Conservation (phyloP, 2,329 filamentous ascomycete species). For the Orbilia blumenaviensis region DNA sequence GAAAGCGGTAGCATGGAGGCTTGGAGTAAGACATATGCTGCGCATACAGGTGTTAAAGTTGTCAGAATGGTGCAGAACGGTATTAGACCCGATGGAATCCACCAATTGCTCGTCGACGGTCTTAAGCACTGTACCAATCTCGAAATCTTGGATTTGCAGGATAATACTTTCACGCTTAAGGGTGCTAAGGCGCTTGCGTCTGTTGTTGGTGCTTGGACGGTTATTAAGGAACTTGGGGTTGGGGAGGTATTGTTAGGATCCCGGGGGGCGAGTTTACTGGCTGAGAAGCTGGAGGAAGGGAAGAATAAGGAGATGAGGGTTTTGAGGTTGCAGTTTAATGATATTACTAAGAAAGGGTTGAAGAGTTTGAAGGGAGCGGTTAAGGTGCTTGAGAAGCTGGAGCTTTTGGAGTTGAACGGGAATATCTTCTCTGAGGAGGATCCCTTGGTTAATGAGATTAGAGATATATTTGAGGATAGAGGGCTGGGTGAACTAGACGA, state of each 20-base stretch:
- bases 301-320: slow-evolving; percentile 81
- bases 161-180: slow-evolving; percentile 91
- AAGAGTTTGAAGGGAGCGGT: slow-evolving; percentile 76
- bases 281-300: slow-evolving; percentile 75
- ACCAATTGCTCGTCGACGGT: slow-evolving; percentile 79
- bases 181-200: slow-evolving; percentile 81
- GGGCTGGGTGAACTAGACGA: slow-evolving; percentile 80
- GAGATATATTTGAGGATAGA: slow-evolving; percentile 75
- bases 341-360: slow-evolving; percentile 81
- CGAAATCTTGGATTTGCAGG: slow-evolving; percentile 85
- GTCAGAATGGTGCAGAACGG: slow-evolving; percentile 99
- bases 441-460: slow-evolving; percentile 77
- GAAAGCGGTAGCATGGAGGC: slow-evolving; percentile 96
- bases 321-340: slow-evolving; percentile 89
- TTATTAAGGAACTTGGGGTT: slow-evolving; percentile 82
- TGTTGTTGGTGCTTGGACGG: slow-evolving; percentile 77
- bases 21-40: slow-evolving; percentile 86
- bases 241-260: slow-evolving; percentile 85
- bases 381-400: slow-evolving; percentile 76
- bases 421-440: slow-evolving; percentile 95
- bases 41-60: slow-evolving; percentile 81
- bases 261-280: slow-evolving; percentile 78
- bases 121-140: slow-evolving; percentile 75
- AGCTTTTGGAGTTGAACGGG: slow-evolving; percentile 91
- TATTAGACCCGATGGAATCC: slow-evolving; percentile 92